phyloP scores from a whole-genome alignment of 768 basidiomycete genomes.

The Amanita thiersii region DNA sequence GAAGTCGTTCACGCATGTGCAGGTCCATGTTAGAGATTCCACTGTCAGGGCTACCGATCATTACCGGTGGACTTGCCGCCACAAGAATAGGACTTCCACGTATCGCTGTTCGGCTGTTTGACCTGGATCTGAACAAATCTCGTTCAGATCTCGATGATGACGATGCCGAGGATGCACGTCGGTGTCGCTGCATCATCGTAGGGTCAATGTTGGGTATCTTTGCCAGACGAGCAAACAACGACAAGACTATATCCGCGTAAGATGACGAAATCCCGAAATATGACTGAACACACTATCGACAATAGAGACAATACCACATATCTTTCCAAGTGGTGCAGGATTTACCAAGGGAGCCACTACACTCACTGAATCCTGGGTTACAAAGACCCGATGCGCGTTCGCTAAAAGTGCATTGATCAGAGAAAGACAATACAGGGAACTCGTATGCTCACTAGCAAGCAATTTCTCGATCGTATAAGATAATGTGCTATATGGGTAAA shows the following conservation, averaged over 20 bases:
- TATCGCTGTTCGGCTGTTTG: slow-evolving; percentile 30
- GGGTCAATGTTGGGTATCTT: slow-evolving; percentile 73
- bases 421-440: not conserved
- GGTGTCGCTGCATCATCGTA: slow-evolving; percentile 68
- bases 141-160: slow-evolving; percentile 41
- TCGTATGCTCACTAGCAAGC: slow-evolving; percentile 57
- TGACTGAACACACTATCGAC: slow-evolving; percentile 56
- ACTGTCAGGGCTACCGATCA: slow-evolving; percentile 7
- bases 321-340: slow-evolving; percentile 33
- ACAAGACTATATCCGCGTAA: slow-evolving; percentile 52
- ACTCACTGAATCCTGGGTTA: slow-evolving; percentile 51
- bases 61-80: slow-evolving; percentile 20
- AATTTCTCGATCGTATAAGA: slow-evolving; percentile 73
- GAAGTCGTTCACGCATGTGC: not conserved
- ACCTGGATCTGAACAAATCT: slow-evolving; percentile 27
- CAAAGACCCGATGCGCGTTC: slow-evolving; percentile 72
- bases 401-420: slow-evolving; percentile 31
- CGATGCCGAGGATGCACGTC: slow-evolving; percentile 69
- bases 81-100: slow-evolving; percentile 25
- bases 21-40: not conserved
- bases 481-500: slow-evolving; percentile 54
- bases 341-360: slow-evolving; percentile 42
- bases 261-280: slow-evolving; percentile 2
- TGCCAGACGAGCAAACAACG: slow-evolving; percentile 69
- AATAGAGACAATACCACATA: slow-evolving; percentile 74